A percentile compares a stretch with the other conserved stretches of the same genome.
Evolutionary conservation across 139 green algal genomes (phyloP).

Genomic region (Nannochloris sp.): DNA sequence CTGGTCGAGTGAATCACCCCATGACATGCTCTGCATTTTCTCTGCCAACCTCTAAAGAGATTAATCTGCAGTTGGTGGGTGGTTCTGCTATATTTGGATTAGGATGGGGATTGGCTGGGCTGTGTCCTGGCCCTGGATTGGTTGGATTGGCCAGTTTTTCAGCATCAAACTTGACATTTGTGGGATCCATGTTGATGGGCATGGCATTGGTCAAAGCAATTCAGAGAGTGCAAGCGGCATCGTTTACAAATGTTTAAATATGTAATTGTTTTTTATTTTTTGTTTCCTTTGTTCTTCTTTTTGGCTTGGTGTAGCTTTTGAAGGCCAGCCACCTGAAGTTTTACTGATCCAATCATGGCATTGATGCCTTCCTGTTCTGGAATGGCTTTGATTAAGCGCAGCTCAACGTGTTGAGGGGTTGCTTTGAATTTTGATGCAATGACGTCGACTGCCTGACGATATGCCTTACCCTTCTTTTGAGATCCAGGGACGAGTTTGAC

Average conservation of each 20-base stretch:
- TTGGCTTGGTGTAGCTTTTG: constrained; percentile 59
- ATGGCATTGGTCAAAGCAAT: not conserved
- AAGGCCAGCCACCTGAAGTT: constrained; percentile 75
- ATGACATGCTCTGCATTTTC: constrained; percentile 19
- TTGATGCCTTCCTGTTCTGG: constrained; percentile 76
- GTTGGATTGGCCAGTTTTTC: constrained; percentile 23
- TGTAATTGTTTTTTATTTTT: constrained; percentile 3
- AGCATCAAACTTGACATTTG: not conserved
- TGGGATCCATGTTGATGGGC: not conserved
- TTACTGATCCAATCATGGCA: constrained; percentile 74
- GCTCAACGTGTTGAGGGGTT: constrained; percentile 19
- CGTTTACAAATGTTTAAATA: too few species aligned
- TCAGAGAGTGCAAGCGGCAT: not conserved
- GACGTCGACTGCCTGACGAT: constrained; percentile 57
- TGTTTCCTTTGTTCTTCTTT: constrained; percentile 6
- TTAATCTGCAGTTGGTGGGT: constrained; percentile 53
- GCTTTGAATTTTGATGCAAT: constrained; percentile 38
- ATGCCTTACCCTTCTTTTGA: constrained; percentile 87
- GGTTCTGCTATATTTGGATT: constrained; percentile 64
- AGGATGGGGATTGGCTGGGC: constrained; percentile 62
- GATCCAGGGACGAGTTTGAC: constrained; percentile 75
- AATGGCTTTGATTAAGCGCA: constrained; percentile 55
- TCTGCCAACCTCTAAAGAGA: constrained; percentile 32
- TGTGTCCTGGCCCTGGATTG: constrained; percentile 66
- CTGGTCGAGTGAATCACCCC: not conserved